Evolutionary conservation across 768 basidiomycete species (phyloP).

Genomic region (Amanita pseudoporphyria): DNA sequence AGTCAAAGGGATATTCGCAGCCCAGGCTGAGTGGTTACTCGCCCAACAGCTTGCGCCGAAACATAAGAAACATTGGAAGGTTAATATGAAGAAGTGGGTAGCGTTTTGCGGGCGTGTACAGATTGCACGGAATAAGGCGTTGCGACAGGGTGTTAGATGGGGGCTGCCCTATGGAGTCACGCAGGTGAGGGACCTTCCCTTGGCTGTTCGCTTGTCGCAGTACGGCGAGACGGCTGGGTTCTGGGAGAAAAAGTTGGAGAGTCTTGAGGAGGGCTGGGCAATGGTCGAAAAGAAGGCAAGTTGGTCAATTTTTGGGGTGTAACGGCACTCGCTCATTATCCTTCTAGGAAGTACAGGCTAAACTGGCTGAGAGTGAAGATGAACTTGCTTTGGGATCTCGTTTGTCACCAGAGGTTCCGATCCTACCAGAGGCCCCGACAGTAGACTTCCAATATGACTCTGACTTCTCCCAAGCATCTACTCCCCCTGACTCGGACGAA

Average conservation of each 20-base stretch:
- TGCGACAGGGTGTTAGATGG: slow-evolving; percentile 18
- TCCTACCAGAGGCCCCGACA: not conserved
- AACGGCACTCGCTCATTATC: not conserved
- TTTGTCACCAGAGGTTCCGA: not conserved
- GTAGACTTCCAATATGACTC: slow-evolving; percentile 34
- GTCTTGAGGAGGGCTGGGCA: slow-evolving; percentile 2
- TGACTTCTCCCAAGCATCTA: slow-evolving; percentile 48
- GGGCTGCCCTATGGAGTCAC: slow-evolving; percentile 20
- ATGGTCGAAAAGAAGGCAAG: not conserved
- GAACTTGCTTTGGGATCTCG: not conserved
- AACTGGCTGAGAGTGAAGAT: not conserved
- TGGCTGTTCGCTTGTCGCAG: slow-evolving; percentile 3
- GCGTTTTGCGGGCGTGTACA: slow-evolving; percentile 28
- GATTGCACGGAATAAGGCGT: slow-evolving; percentile 23
- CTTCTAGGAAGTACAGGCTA: no score
- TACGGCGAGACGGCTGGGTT: not conserved
- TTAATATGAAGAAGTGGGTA: slow-evolving; percentile 40
- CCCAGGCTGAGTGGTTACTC: slow-evolving; percentile 51
- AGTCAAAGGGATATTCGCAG: slow-evolving; percentile 39
- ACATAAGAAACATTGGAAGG: slow-evolving; percentile 15
- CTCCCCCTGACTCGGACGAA: slow-evolving; percentile 31
- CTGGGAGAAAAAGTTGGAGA: slow-evolving; percentile 1
- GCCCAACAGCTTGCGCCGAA: slow-evolving; percentile 32
- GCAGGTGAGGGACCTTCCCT: slow-evolving; percentile 3
- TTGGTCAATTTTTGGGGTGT: not conserved